phyloP scores from a whole-genome alignment of 371 early-diverging fungal species.

The Mucor plumbeus region DNA sequence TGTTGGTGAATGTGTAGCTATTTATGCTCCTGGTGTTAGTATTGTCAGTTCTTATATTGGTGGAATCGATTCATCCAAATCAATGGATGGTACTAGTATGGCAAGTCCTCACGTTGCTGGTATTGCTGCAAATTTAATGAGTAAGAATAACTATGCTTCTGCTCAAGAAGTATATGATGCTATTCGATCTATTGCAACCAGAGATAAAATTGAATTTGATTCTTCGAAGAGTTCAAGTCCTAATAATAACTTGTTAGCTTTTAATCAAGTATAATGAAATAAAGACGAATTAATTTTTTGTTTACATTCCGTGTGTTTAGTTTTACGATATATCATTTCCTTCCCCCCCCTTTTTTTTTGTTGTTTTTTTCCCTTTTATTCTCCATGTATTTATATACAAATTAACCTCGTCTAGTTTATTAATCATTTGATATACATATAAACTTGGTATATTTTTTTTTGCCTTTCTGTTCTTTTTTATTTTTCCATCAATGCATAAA shows the following conservation, averaged over 20 bases:
- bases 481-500: background rate
- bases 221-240: slow-evolving; percentile 16
- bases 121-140: slow-evolving; percentile 50
- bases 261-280: slow-evolving; percentile 15
- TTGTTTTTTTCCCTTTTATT: slow-evolving; percentile 5
- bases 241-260: slow-evolving; percentile 27
- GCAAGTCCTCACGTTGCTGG: slow-evolving; percentile 74
- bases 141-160: slow-evolving; percentile 21
- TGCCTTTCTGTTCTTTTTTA: background rate
- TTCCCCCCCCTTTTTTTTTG: background rate
- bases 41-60: slow-evolving; percentile 58
- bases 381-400: background rate
- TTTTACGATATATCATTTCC: background rate
- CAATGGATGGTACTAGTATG: slow-evolving; percentile 75
- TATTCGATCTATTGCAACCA: slow-evolving; percentile 21
- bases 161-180: slow-evolving; percentile 31
- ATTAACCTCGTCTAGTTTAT: background rate
- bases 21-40: slow-evolving; percentile 59
- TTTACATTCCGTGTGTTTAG: slow-evolving; percentile 6
- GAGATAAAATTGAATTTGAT: slow-evolving; percentile 22
- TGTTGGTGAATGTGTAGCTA: slow-evolving; percentile 59
- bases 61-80: slow-evolving; percentile 33
- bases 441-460: background rate
- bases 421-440: background rate
- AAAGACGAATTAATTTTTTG: background rate